Percentiles rank a stretch among this genome's conserved stretches.
Evolutionary conservation across 257 asterid genomes (phyloP).

Genomic region (Petunia axillaris): DNA sequence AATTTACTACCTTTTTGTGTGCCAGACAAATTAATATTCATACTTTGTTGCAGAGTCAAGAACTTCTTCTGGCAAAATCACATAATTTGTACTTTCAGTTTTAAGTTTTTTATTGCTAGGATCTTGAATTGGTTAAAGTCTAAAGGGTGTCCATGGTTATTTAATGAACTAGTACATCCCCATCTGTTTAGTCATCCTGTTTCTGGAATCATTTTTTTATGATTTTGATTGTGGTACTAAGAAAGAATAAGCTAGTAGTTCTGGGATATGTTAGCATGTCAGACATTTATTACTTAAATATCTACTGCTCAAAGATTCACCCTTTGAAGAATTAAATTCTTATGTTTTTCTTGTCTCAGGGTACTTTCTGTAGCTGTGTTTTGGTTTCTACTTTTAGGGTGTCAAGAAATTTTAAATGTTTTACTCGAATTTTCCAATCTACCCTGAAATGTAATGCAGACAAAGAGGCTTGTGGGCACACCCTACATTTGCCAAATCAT

Average conservation of each 20-base stretch:
- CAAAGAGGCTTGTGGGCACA: neutral
- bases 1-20: neutral
- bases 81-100: neutral
- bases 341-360: neutral
- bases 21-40: neutral
- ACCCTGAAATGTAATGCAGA: neutral
- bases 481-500: neutral
- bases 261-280: no score
- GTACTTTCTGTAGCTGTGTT: neutral
- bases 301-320: no score
- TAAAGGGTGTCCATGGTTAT: slow-evolving; percentile 10
- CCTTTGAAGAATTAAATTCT: neutral
- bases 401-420: neutral
- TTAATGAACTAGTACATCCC: neutral
- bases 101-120: neutral
- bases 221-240: no score
- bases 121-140: neutral
- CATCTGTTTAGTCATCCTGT: neutral
- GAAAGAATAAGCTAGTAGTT: neutral
- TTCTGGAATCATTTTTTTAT: no score
- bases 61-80: neutral
- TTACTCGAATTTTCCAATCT: neutral
- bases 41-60: neutral
- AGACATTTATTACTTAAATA: no score
- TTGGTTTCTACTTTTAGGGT: neutral